Percentiles rank a stretch among this genome's conserved stretches.
Evolutionary conservation across 768 basidiomycete species (phyloP).

Genomic region (Cystobasidium onofrii): DNA sequence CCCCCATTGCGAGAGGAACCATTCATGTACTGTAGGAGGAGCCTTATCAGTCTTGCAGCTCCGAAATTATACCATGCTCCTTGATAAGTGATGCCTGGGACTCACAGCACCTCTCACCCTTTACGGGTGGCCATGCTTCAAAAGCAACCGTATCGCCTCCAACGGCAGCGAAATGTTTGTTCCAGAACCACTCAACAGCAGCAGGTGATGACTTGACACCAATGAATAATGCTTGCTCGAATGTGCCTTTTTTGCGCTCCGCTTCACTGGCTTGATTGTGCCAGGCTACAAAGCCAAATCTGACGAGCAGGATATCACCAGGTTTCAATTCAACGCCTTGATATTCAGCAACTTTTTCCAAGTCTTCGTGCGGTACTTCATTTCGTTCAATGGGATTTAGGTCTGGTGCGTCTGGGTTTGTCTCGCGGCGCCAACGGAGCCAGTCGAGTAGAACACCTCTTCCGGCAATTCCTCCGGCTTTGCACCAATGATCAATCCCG

Average conservation of each 20-base stretch:
- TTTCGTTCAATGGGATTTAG: not conserved
- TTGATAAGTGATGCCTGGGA: too few species aligned
- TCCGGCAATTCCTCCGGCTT: constrained; percentile 36
- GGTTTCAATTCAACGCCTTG: constrained; percentile 24
- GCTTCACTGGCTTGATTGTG: constrained; percentile 10
- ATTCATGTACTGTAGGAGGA: constrained; percentile 13
- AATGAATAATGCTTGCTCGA: constrained; percentile 27
- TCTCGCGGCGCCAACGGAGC: constrained; percentile 29
- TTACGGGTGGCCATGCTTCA: constrained; percentile 33
- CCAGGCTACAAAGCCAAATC: constrained; percentile 33
- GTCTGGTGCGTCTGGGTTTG: constrained; percentile 2
- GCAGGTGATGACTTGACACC: constrained; percentile 16
- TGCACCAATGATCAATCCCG: constrained; percentile 24
- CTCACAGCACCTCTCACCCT: constrained; percentile 10
- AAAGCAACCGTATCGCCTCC: constrained; percentile 35
- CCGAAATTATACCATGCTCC: too few species aligned
- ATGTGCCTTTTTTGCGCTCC: constrained; percentile 20
- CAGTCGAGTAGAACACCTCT: constrained; percentile 37
- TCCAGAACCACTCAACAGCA: constrained; percentile 31
- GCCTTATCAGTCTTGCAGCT: not conserved
- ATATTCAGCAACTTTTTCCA: constrained; percentile 29
- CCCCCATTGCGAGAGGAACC: constrained; percentile 13
- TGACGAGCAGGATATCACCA: constrained; percentile 35
- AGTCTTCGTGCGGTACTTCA: constrained; percentile 26
- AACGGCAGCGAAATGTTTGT: constrained; percentile 36